phyloP scores from a whole-genome alignment of 2,329 filamentous ascomycete species.

The Leptosphaerulina australis region DNA sequence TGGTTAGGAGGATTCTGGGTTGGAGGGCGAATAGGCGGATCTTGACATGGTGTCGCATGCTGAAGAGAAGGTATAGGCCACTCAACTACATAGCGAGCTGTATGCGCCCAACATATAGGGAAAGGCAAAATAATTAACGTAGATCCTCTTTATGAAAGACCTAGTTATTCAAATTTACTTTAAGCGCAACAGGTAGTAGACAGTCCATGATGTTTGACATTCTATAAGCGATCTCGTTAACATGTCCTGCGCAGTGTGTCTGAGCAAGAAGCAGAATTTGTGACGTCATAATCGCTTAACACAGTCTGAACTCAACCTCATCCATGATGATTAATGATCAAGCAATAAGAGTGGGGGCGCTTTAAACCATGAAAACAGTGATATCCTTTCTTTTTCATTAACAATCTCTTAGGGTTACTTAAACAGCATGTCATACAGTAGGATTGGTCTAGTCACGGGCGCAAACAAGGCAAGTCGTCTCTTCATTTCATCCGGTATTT shows the following conservation, averaged over 20 bases:
- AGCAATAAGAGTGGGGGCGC: constrained; percentile 3
- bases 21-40: constrained; percentile 34
- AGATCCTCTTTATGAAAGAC: no score
- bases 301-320: neutral
- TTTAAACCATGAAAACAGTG: neutral
- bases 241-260: no score
- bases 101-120: no score
- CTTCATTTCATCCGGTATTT: no score
- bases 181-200: no score
- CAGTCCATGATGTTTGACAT: no score
- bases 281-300: constrained; percentile 10
- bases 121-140: no score
- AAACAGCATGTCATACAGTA: constrained; percentile 37
- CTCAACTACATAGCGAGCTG: no score
- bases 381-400: neutral
- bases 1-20: constrained; percentile 57
- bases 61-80: no score
- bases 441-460: constrained; percentile 61
- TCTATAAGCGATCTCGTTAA: no score
- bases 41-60: neutral
- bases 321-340: constrained; percentile 20
- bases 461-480: constrained; percentile 62
- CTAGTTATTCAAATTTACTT: no score
- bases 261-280: neutral
- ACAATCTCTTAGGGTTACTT: neutral